Evolutionary conservation across 1,139 yeast genomes (phyloP), one percentile per base, ranked within the genome.

Genomic region (Geotrichum klebahnii): DNA sequence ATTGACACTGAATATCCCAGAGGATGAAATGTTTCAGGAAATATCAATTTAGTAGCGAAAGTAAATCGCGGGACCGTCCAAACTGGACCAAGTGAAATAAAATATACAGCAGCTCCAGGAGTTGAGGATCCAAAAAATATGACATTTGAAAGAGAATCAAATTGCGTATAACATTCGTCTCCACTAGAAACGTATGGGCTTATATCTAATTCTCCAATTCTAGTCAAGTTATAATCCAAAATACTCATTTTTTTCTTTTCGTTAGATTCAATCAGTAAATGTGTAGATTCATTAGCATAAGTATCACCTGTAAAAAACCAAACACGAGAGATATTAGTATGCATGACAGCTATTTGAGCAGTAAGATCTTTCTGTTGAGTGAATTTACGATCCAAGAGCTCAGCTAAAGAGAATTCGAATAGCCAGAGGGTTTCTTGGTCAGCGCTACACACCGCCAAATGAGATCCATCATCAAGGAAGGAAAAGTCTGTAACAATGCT

Each of bases 1-100:
- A 33, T 33, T 3, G 45, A 33, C 28, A 50, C 37, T 5, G 50
- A 46, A 41, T 32, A 50, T n/a, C 37, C 50, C 4, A 50, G 44
- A 10, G 50, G 50, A 19, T 35, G 40, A 31, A 50, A 41, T 2
- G 9, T 14, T 3, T 26, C 31, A 2, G 53, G 53, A 29, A 42
- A 46, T n/a, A 36, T 37, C n/a, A 50, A 35, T 16, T 42, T 32
- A 10, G 43, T 38, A 5, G 44, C 22, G 17, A 19, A 19, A 5
- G 39, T 31, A 24, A 49, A 44, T 14, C 22, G 33, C 6, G 43
- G 39, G 17, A 19, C 16, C 8, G 26, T 12, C 14, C 40, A 20
- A 2, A 14, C 8, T 26, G 22, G 14, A 10, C 19, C 34, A 9
- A 49, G 40, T 1, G 40, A 28, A 16, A 49, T 10, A 10, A 49